Conservation (phyloP, 2,329 filamentous ascomycete species). For the Aspergillus jensenii region DNA sequence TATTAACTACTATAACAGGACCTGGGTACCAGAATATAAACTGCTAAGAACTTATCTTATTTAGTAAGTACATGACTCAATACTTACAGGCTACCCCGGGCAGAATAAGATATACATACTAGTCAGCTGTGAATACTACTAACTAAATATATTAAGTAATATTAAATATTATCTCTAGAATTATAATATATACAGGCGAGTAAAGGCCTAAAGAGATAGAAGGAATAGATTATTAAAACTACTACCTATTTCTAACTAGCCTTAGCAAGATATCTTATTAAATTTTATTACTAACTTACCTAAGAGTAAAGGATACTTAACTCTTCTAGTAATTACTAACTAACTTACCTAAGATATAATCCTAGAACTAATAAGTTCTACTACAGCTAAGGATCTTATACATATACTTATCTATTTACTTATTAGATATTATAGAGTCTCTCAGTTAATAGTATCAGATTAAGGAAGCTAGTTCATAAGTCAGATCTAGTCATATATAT, state of each 20-base stretch:
- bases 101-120: too few relatives aligned
- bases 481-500: background rate
- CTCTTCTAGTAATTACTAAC: background rate
- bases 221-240: background rate
- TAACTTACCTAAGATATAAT: background rate
- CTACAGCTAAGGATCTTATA: too few relatives aligned
- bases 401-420: background rate
- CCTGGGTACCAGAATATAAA: too few relatives aligned
- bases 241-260: background rate
- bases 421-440: background rate
- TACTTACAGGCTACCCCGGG: too few relatives aligned
- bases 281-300: background rate
- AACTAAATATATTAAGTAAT: background rate
- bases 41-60: too few relatives aligned
- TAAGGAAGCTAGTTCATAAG: background rate
- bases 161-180: background rate
- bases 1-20: too few relatives aligned
- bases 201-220: background rate
- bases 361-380: background rate
- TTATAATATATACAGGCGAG: background rate
- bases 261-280: background rate
- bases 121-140: too few relatives aligned
- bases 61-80: too few relatives aligned
- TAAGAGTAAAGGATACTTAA: background rate
- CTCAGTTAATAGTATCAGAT: background rate